Evolutionary conservation across 176 grass and related monocot species (phyloP).

Genomic region (Dendrocalamus sinicus): DNA sequence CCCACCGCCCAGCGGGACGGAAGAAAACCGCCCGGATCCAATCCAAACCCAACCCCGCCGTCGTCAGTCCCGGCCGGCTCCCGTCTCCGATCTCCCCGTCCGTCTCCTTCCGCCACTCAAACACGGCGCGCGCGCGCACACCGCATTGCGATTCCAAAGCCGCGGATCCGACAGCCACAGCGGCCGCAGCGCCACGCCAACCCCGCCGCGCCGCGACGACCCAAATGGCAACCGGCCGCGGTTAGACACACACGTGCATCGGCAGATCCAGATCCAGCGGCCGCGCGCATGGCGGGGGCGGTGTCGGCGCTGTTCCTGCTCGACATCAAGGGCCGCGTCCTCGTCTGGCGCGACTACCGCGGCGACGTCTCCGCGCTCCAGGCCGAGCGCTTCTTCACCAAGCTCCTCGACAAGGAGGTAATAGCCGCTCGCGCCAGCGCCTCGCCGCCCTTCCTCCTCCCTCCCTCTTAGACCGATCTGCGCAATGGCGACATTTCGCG

Average conservation of each 20-base stretch:
- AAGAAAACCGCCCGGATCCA: neutral
- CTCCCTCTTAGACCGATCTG: constrained; percentile 18
- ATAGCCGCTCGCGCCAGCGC: neutral
- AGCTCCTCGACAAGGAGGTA: constrained; percentile 96
- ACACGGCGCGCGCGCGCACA: neutral
- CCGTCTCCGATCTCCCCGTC: constrained; percentile 17
- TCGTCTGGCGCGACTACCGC: constrained; percentile 97
- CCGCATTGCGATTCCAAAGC: neutral
- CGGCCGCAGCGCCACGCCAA: neutral
- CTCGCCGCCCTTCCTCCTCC: neutral
- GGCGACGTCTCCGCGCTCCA: constrained; percentile 92
- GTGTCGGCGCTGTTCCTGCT: constrained; percentile 96
- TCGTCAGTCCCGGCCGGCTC: neutral
- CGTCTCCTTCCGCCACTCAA: neutral
- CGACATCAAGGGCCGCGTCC: constrained; percentile 97
- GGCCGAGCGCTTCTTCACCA: constrained; percentile 97
- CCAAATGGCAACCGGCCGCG: neutral
- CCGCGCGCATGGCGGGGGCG: constrained; percentile 67
- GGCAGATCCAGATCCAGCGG: constrained; percentile 30
- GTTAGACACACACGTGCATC: neutral
- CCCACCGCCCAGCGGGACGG: neutral
- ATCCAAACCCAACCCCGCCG: neutral
- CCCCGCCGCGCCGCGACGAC: neutral
- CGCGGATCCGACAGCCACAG: neutral
- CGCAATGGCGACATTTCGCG: neutral